Percentiles rank a stretch among this genome's conserved stretches.
phyloP scores from a whole-genome alignment of 139 green algal species.

The Parachlorella kessleri region DNA sequence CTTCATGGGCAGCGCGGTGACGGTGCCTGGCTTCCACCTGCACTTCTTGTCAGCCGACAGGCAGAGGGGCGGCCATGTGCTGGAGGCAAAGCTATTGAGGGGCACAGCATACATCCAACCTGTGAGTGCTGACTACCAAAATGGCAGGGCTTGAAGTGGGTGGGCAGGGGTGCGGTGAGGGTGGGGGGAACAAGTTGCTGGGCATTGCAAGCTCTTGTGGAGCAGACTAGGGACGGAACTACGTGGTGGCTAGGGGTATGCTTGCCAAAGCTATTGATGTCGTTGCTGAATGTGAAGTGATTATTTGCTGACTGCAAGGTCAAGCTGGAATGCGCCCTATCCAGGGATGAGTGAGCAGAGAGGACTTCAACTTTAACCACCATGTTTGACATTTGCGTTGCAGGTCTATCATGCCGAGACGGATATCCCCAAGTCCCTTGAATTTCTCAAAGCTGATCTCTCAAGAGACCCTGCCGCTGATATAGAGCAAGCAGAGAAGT shows the following conservation, averaged over 20 bases:
- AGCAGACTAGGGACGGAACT: too few relatives aligned
- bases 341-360: neutral
- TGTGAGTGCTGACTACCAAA: too few relatives aligned
- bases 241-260: too few relatives aligned
- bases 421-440: neutral
- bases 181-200: too few relatives aligned
- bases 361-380: neutral
- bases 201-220: too few relatives aligned
- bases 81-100: neutral
- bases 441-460: constrained; percentile 11
- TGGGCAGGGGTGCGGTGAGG: too few relatives aligned
- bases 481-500: constrained; percentile 5
- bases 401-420: constrained; percentile 5
- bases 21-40: constrained; percentile 18
- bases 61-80: constrained; percentile 12
- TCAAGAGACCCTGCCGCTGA: constrained; percentile 1
- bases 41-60: constrained; percentile 26
- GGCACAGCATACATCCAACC: constrained; percentile 7
- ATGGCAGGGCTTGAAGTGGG: too few relatives aligned
- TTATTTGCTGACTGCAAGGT: too few relatives aligned
- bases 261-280: too few relatives aligned
- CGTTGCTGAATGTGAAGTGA: too few relatives aligned
- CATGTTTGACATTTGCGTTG: neutral
- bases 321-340: neutral
- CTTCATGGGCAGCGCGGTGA: constrained; percentile 7